These are phyloP conservation scores for Thraustochytrium sp. DNA, from an alignment of 352 stramenopile genomes.

Conservation along the genomic window DNA sequence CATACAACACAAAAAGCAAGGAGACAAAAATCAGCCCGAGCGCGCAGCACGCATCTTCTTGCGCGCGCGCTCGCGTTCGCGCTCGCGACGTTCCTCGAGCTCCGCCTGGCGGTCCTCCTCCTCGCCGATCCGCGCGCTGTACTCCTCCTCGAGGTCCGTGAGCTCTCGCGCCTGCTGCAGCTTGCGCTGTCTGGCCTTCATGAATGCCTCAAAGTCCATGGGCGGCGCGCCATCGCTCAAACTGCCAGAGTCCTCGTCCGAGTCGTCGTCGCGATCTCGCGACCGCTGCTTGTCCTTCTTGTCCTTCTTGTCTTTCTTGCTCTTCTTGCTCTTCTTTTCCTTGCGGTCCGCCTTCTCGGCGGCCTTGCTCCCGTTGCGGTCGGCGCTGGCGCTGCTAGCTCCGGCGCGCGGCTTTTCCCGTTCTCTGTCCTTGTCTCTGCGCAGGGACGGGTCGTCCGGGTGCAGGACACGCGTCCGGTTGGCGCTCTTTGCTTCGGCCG, in stretches of 20 bases:
- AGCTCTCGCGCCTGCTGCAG: background rate
- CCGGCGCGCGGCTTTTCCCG: background rate
- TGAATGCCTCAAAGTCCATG: background rate
- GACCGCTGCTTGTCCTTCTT: background rate
- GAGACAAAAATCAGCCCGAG: too few species aligned
- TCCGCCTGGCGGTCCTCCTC: background rate
- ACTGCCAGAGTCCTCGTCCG: background rate
- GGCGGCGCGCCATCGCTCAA: too few species aligned
- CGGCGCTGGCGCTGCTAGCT: background rate
- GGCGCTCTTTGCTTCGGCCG: background rate
- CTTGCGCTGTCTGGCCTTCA: background rate
- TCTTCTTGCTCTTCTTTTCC: background rate
- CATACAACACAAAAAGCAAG: too few species aligned
- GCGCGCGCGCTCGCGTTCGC: too few species aligned
- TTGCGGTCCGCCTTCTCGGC: background rate
- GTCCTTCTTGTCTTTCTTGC: background rate
- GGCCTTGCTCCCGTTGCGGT: background rate
- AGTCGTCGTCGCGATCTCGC: background rate
- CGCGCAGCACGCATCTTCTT: too few species aligned
- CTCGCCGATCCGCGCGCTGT: background rate
- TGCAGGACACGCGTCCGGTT: background rate
- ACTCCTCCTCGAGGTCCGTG: background rate
- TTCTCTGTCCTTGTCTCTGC: background rate
- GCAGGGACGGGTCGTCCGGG: background rate
- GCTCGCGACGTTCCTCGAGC: background rate